Conservation (phyloP, 148 eudicot genomes). For the Nepenthes mirabilis region DNA sequence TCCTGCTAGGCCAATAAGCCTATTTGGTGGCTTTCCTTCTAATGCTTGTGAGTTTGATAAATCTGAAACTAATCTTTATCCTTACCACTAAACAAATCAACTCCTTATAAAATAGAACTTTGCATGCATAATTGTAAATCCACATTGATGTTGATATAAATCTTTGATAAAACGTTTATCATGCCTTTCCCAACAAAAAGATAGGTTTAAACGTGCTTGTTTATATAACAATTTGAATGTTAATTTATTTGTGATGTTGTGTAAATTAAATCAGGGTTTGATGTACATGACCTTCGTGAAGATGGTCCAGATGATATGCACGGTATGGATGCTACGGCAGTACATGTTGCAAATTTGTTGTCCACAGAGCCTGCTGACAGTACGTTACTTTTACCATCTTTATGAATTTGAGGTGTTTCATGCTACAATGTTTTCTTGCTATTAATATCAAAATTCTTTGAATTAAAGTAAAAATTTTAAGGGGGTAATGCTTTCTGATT, state of each 20-base stretch:
- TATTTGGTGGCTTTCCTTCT: constrained; percentile 90
- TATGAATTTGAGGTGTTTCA: not conserved
- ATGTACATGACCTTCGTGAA: constrained; percentile 74
- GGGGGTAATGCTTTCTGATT: no score
- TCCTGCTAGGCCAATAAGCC: constrained; percentile 65
- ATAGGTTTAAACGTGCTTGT: no score
- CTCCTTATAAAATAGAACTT: no score
- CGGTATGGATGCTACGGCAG: constrained; percentile 84
- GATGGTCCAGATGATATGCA: constrained; percentile 65
- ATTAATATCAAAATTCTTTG: no score
- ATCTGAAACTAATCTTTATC: not conserved
- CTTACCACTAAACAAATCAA: not conserved
- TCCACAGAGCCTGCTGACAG: constrained; percentile 89
- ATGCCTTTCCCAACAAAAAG: no score
- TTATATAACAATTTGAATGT: not conserved
- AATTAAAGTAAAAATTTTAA: no score
- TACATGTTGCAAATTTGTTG: constrained; percentile 86
- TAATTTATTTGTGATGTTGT: constrained; percentile 6
- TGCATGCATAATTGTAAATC: no score
- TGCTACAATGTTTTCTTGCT: no score
- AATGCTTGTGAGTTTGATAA: constrained; percentile 65
- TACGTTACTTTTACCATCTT: constrained; percentile 29
- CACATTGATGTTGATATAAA: no score
- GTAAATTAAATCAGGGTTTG: constrained; percentile 61
- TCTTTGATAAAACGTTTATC: no score